Base-by-base conservation (phyloP, 2,329 filamentous ascomycete genomes). In the Talaromyces albobiverticillius region DNA sequence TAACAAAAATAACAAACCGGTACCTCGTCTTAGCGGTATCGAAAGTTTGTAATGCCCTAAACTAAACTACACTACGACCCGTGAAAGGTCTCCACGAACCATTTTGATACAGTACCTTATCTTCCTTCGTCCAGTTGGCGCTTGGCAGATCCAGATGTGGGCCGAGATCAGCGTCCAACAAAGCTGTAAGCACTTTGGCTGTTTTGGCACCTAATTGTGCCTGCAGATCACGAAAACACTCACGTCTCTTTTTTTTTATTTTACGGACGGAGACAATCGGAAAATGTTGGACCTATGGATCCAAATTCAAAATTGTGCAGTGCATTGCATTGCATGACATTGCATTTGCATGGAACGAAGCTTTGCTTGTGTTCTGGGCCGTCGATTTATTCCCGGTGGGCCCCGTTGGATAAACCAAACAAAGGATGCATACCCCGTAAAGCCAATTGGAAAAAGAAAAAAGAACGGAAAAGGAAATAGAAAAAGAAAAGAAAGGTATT, bases 301-400 rank as follows among this genome's bases (percentile, higher is more conserved):
- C 25, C n/a, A 26, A 25, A 23, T 23, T n/a, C 16, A 18, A 34
- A 31, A 50, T 23, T 9, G 3, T 31, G 36, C 25, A 41, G 25
- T 34, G 48, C 48, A 34, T 51, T 43, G 48, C 46, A 48, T 48
- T 48, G 46, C 36, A 50, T 50, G 14, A n/a, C 26, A 34, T 43
- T 22, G 18, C 36, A 40, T 10, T 3, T 10, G 32, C 14, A 36
- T 3, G 36, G 36, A 38, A 38, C 2, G 4, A 34, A 34, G 32
- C 4, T 34, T n/a, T 34, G 32, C 32, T 11, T 13, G 4, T 32
- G 29, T n/a, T n/a, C n/a, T n/a, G n/a, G n/a, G n/a, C n/a, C n/a
- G n/a, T n/a, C 5, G 9, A 34, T 36, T 3, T 16, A 16, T 5
- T n/a, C 32, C 32, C 16, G 32, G 32, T 36, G 10, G 13, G n/a